Evolutionary conservation across 192 early-diverging fungal species (phyloP).

Genomic region (Backusella luteola): DNA sequence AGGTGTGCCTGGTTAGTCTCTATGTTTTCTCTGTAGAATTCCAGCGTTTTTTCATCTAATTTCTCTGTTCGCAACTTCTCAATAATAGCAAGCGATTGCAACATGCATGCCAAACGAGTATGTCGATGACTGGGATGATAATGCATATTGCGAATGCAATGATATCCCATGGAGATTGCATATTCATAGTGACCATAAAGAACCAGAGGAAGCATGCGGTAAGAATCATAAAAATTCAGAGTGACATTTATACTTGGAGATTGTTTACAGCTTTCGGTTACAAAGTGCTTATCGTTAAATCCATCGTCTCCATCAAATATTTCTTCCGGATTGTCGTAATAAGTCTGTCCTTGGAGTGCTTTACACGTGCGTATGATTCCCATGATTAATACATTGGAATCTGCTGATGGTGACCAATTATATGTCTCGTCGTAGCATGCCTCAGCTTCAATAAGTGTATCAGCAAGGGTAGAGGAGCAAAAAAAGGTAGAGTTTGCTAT

Average conservation of each 20-base stretch:
- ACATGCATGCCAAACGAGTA: conserved; percentile 25
- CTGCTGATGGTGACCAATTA: conserved; percentile 19
- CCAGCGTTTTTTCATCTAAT: neutral
- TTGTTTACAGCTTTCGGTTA: conserved; percentile 20
- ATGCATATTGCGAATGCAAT: conserved; percentile 15
- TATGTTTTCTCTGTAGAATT: neutral
- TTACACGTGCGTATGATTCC: conserved; percentile 26
- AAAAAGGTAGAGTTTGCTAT: conserved; percentile 15
- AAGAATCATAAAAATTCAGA: conserved; percentile 30
- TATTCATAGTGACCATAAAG: conserved; percentile 32
- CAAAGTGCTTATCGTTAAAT: conserved; percentile 31
- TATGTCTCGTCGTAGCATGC: conserved; percentile 24
- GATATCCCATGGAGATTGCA: conserved; percentile 17
- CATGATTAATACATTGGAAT: conserved; percentile 25
- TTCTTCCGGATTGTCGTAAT: neutral
- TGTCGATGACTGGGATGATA: conserved; percentile 30
- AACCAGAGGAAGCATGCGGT: conserved; percentile 27
- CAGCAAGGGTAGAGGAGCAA: conserved; percentile 6
- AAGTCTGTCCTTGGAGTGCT: conserved; percentile 33
- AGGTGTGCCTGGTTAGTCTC: conserved; percentile 15
- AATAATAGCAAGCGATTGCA: conserved; percentile 28
- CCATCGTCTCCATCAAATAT: conserved; percentile 37
- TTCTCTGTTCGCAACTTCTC: conserved; percentile 15
- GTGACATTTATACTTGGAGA: conserved; percentile 23
- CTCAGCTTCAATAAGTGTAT: conserved; percentile 21